Evolutionary conservation across 1,284 basidiomycete genomes (phyloP).

Genomic region (Somion occarium): DNA sequence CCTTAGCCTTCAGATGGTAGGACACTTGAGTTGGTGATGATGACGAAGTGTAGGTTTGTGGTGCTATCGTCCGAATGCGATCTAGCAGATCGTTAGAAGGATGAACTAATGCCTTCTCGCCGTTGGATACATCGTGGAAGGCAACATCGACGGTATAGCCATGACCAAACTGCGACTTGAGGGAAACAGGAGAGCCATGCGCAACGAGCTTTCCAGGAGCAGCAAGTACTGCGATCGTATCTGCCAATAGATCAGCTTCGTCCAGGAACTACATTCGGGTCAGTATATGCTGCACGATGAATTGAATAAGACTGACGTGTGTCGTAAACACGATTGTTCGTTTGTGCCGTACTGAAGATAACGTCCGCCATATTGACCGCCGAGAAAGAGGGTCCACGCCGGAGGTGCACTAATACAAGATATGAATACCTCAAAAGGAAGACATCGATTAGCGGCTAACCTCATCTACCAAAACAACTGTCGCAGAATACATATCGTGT

Average conservation of each 20-base stretch:
- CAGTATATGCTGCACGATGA: slow-evolving; percentile 7
- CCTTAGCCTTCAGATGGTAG: slow-evolving; percentile 58
- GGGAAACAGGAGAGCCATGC: slow-evolving; percentile 63
- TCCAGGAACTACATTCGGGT: slow-evolving; percentile 75
- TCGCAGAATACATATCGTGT: slow-evolving; percentile 7
- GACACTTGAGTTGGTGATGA: slow-evolving; percentile 36
- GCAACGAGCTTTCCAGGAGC: slow-evolving; percentile 74
- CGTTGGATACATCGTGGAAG: slow-evolving; percentile 27
- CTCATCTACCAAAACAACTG: slow-evolving; percentile 73
- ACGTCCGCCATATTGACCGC: slow-evolving; percentile 71
- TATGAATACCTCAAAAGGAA: too few species aligned
- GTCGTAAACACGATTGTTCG: slow-evolving; percentile 68
- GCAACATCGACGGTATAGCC: slow-evolving; percentile 63
- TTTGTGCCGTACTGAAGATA: slow-evolving; percentile 61
- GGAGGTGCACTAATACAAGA: slow-evolving; percentile 55
- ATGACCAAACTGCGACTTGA: slow-evolving; percentile 69
- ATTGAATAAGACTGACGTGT: slow-evolving; percentile 39
- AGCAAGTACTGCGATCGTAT: slow-evolving; percentile 71
- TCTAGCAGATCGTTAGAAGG: slow-evolving; percentile 35
- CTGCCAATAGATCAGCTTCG: slow-evolving; percentile 76
- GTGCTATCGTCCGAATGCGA: slow-evolving; percentile 42
- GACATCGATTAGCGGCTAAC: slow-evolving; percentile 25
- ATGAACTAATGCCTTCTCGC: slow-evolving; percentile 23
- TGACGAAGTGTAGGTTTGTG: slow-evolving; percentile 37
- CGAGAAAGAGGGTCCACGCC: slow-evolving; percentile 79